Base-by-base conservation (phyloP, 805 yeast species). In the Teunomyces barrocoloradensis region DNA sequence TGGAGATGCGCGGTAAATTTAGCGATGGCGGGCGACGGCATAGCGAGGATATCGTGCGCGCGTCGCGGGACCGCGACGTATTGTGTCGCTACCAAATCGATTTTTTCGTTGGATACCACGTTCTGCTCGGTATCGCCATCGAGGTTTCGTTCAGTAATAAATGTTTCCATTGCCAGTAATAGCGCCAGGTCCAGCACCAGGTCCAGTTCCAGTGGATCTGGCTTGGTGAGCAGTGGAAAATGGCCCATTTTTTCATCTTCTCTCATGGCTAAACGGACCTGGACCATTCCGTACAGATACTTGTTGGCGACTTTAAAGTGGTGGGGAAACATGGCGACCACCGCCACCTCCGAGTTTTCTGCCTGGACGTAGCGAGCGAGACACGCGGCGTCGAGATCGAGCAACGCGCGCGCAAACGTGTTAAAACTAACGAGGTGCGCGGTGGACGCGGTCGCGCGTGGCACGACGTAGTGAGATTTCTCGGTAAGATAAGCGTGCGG, bases 231-330 rank as follows among this genome's bases (percentile, higher is more conserved):
- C 7, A 36, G 30, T 0, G 73, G 71, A 54, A 85, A 79, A 20
- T 71, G 73, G 2, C 90, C 80, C 12, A 81, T 70, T 53, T 80
- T 79, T 52, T 82, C 85, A 61, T 90, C 96, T 53, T 88, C 96
- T 37, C 78, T 76, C 62, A 79, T 87, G 1, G 96, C 94, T 10
- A 89, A 59, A 40, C 83, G 68, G 10, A 75, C 74, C 52, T 83
- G 59, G 0, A 77, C 65, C 45, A 88, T 73, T 0, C 75, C 73
- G 49, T 77, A 69, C 15, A 60, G 50, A 47, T 40, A 51, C 4
- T 45, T 44, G 4, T 34, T 42, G 12, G 18, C 33, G 1, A 45
- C 32, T 15, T 35, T 25, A 20, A 53, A 37, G 11, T 25, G 17
- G 32, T 32, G 60, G 0, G 94, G 95, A 11, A 74, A 65, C 52